Conservation (phyloP, 306 rosid species). For the Ziziphus jujuba region DNA sequence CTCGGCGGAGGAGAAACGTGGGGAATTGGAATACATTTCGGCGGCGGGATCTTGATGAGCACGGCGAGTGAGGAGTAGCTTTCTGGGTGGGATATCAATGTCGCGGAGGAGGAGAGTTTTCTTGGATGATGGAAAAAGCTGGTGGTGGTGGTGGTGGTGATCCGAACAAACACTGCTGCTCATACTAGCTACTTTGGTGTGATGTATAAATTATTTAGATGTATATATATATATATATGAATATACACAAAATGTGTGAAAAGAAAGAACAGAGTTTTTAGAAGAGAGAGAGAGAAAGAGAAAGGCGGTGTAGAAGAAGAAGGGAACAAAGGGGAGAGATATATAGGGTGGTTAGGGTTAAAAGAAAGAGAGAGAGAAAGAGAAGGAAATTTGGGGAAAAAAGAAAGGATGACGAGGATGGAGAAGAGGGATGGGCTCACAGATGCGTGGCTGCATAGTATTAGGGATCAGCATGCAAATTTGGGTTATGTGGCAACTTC, state of each 20-base stretch:
- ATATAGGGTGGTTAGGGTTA: slow-evolving; percentile 41
- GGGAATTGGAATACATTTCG: slow-evolving; percentile 42
- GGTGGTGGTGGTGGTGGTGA: slow-evolving; percentile 51
- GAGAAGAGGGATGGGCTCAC: slow-evolving; percentile 28
- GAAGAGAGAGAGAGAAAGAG: neutral
- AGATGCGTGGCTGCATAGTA: slow-evolving; percentile 60
- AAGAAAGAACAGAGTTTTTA: no score
- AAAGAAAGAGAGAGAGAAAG: neutral
- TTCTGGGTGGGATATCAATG: slow-evolving; percentile 66
- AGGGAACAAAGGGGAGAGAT: slow-evolving; percentile 30
- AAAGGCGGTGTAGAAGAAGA: slow-evolving; percentile 15
- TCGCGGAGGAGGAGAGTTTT: slow-evolving; percentile 35
- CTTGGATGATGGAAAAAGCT: slow-evolving; percentile 33
- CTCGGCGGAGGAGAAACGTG: slow-evolving; percentile 40
- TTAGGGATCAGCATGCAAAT: slow-evolving; percentile 78
- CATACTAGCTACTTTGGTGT: slow-evolving; percentile 26
- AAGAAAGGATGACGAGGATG: slow-evolving; percentile 36
- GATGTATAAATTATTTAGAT: neutral
- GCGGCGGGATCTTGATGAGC: neutral
- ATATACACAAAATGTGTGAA: neutral
- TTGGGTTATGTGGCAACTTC: slow-evolving; percentile 64
- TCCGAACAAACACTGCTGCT: slow-evolving; percentile 43
- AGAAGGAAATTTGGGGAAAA: no score
- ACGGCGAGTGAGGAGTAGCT: slow-evolving; percentile 50
- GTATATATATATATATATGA: neutral